Evolutionary conservation across 2,329 filamentous ascomycete genomes (phyloP).

Genomic region (Zasmidium angulare): DNA sequence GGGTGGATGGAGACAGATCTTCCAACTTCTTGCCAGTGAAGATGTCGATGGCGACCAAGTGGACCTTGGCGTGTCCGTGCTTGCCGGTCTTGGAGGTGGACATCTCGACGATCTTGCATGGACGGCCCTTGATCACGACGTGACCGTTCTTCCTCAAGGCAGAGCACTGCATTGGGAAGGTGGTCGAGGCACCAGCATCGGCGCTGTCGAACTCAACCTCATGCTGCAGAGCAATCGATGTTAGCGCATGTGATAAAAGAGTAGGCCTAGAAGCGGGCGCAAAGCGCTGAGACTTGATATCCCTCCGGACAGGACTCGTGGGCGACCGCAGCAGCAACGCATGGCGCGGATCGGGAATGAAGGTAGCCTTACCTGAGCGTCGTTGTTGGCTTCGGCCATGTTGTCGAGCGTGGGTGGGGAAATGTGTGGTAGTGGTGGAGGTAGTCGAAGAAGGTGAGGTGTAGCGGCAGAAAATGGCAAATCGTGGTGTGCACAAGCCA

Average conservation of each 20-base stretch:
- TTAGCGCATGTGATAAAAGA: slow-evolving; percentile 15
- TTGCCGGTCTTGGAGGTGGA: slow-evolving; percentile 99
- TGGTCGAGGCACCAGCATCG: slow-evolving; percentile 93
- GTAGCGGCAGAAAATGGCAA: background rate
- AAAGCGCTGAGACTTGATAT: slow-evolving; percentile 1
- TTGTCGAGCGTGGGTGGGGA: slow-evolving; percentile 47
- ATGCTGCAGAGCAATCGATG: slow-evolving; percentile 41
- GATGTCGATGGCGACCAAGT: slow-evolving; percentile 96
- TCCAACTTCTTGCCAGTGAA: slow-evolving; percentile 99
- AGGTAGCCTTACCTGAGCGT: slow-evolving; percentile 60
- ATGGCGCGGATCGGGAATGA: background rate
- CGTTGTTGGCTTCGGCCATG: slow-evolving; percentile 58
- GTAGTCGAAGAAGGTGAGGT: background rate
- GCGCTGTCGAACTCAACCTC: slow-evolving; percentile 81
- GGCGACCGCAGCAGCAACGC: background rate
- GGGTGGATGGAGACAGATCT: slow-evolving; percentile 96
- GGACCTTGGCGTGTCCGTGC: slow-evolving; percentile 99
- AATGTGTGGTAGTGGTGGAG: slow-evolving; percentile 35
- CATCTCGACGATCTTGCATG: slow-evolving; percentile 99
- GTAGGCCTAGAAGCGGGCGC: slow-evolving; percentile 1
- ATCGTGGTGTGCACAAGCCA: background rate
- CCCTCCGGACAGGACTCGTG: background rate
- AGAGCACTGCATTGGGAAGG: slow-evolving; percentile 99
- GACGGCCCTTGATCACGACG: slow-evolving; percentile 97
- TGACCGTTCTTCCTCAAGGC: slow-evolving; percentile 98